phyloP scores from a whole-genome alignment of 306 rosid genomes.

The Cicer pinnatifidum region DNA sequence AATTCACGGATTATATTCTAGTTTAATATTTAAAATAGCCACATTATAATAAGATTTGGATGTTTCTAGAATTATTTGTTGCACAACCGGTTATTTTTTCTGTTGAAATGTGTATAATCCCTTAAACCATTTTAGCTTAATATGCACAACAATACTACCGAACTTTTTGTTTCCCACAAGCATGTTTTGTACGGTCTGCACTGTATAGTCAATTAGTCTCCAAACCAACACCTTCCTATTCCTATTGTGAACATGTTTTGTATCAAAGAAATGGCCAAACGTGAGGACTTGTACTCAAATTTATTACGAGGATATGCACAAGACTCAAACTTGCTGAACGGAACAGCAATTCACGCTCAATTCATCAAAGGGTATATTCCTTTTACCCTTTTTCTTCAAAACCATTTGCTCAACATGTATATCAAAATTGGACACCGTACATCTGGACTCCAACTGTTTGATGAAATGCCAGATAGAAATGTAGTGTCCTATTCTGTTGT shows the following conservation, averaged over 20 bases:
- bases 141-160: no score
- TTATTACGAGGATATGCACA: slow-evolving; percentile 51
- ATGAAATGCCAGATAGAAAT: slow-evolving; percentile 70
- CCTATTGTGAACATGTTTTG: background rate
- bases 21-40: no score
- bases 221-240: no score
- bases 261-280: slow-evolving; percentile 4
- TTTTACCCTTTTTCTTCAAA: slow-evolving; percentile 57
- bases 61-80: no score
- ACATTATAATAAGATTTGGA: no score
- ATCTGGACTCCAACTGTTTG: slow-evolving; percentile 67
- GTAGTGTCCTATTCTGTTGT: slow-evolving; percentile 80
- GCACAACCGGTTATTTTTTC: no score
- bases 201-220: no score
- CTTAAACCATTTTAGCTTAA: no score
- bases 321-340: slow-evolving; percentile 49
- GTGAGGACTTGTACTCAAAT: slow-evolving; percentile 48
- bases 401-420: slow-evolving; percentile 68
- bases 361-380: slow-evolving; percentile 59
- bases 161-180: no score
- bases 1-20: no score
- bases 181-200: no score
- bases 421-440: slow-evolving; percentile 55
- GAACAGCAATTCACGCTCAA: slow-evolving; percentile 68
- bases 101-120: no score